phyloP scores from a whole-genome alignment of 23 red algal genomes.

The Gracilaria domingensis region DNA sequence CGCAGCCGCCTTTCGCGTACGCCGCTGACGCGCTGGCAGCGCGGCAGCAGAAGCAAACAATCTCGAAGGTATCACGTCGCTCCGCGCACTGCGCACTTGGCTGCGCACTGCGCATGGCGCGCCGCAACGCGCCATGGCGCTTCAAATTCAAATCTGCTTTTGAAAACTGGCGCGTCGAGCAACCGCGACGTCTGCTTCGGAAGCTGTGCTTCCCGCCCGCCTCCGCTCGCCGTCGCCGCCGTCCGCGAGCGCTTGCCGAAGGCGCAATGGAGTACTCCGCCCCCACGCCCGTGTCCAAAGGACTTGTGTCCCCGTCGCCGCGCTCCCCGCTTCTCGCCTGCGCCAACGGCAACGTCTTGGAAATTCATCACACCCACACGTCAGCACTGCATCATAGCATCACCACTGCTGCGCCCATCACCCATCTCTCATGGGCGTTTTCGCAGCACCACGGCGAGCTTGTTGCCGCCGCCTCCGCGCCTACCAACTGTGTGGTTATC shows the following conservation, averaged over 20 bases:
- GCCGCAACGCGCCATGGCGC: too few relatives aligned
- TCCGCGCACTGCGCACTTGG: not conserved
- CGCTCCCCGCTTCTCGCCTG: constrained; percentile 28
- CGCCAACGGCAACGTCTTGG: constrained; percentile 38
- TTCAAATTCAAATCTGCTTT: constrained; percentile 27
- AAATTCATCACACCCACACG: constrained; percentile 15
- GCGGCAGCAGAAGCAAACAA: not conserved
- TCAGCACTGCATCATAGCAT: constrained; percentile 12
- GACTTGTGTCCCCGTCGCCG: constrained; percentile 10
- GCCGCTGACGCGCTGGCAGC: not conserved
- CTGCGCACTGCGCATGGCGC: not conserved
- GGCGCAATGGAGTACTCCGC: constrained; percentile 35
- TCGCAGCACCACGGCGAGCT: constrained; percentile 29
- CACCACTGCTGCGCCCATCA: constrained; percentile 26
- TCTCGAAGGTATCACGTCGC: not conserved
- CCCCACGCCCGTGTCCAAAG: constrained; percentile 41
- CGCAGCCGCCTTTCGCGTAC: not conserved
- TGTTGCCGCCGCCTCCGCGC: constrained; percentile 4
- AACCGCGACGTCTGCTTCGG: too few relatives aligned
- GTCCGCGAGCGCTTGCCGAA: not conserved
- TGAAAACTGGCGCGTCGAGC: too few relatives aligned
- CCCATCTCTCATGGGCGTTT: constrained; percentile 1
- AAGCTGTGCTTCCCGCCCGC: not conserved
- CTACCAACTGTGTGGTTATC: constrained; percentile 29
- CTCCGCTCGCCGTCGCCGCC: not conserved